Evolutionary conservation across 2,329 filamentous ascomycete genomes (phyloP), one percentile per base, ranked within the genome.

Genomic region (Lasiodiplodia citricola): DNA sequence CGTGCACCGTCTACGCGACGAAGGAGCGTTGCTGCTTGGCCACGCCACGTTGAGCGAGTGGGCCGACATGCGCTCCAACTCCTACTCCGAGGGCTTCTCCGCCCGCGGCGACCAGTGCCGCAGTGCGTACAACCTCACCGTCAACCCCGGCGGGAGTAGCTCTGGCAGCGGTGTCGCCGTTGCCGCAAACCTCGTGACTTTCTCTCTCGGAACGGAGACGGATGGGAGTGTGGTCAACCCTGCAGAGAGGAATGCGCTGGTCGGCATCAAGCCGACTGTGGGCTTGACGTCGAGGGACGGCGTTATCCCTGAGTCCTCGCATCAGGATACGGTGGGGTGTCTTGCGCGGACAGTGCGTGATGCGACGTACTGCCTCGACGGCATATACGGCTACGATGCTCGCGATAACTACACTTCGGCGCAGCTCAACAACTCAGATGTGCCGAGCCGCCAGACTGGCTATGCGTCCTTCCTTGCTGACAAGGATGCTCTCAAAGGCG

Each of bases 341-440:
- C 88, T 94, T 74, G 90, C 86, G 0, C 86, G 87, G 23, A 92
- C 88, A 0, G 87, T 94, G 7, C 82, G 83, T n/a, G 92, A 94
- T 74, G 91, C 90, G 0, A 85, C 86, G 0, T 87, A 89, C 67
- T 87, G 84, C 0, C 84, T 93, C 0, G 88, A 93, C 72, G 88
- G 85, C 16, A 93, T 93, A 54, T 89, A 89, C 68, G 91, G 90
- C 0, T 72, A 86, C 4, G 91, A 93, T 72, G 38, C 76, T 1
- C 80, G 85, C 1, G 90, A 94, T 75, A 91, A 91, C 74, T 90
- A 91, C 75, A 93, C 90, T 0, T 73, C 83, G 1, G 85, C 84
- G 0, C 89, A 91, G 72, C 71, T 80, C 67, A 85, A 83, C 2
- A 82, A 83, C 7, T 2, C 14, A 1, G 14, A 18, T 7, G 18